Evolutionary conservation across 768 basidiomycete species (phyloP).

Genomic region (Lepiota subincarnata): DNA sequence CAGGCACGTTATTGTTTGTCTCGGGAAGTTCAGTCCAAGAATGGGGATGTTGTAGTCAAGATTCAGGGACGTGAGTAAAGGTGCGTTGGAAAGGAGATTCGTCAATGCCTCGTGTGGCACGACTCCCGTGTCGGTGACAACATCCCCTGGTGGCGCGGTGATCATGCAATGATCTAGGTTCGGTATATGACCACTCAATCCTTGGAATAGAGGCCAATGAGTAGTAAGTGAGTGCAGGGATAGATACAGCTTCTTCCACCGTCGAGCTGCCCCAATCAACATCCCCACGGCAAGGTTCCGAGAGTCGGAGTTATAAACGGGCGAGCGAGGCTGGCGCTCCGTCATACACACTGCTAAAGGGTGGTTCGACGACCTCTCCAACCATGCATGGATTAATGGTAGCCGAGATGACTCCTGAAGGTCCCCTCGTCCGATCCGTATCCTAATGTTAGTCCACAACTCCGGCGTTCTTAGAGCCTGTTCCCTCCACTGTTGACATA

Average conservation of each 20-base stretch:
- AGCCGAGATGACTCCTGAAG: conserved; percentile 7
- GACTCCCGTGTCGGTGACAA: background rate
- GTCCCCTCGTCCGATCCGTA: conserved; percentile 11
- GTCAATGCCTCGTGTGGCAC: background rate
- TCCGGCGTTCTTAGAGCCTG: conserved; percentile 10
- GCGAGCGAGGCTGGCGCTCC: conserved; percentile 6
- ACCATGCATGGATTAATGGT: conserved; percentile 9
- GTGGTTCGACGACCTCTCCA: conserved; percentile 7
- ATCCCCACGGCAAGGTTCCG: conserved; percentile 8
- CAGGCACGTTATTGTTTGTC: conserved; percentile 2
- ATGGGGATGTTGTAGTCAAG: conserved; percentile 6
- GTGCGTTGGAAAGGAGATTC: conserved; percentile 1
- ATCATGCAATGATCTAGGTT: conserved; percentile 6
- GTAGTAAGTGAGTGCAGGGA: conserved; percentile 1
- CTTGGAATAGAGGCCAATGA: conserved; percentile 7
- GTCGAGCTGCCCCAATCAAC: background rate
- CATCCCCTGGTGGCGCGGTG: conserved; percentile 2
- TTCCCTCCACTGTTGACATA: conserved; percentile 12
- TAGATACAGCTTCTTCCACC: conserved; percentile 8
- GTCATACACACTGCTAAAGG: conserved; percentile 10
- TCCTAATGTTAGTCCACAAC: conserved; percentile 10
- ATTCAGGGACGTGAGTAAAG: background rate
- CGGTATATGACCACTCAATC: conserved; percentile 1
- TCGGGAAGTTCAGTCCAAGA: background rate
- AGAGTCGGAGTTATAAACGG: conserved; percentile 6